Base-by-base conservation (phyloP, 148 eudicot species). In the Limonium bicolor region DNA sequence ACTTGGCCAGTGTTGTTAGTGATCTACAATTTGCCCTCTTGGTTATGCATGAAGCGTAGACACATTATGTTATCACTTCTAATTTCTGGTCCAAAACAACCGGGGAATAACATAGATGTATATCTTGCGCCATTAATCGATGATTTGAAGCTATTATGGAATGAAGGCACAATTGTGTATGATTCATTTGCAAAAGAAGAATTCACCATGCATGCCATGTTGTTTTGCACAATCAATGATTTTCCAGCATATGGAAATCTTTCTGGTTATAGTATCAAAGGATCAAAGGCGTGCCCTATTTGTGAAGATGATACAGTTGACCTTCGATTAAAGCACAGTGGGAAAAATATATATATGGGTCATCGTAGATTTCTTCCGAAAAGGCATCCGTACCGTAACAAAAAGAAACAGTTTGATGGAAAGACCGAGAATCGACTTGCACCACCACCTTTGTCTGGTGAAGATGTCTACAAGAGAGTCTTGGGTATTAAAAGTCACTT, bases 1-100 rank as follows among this genome's bases (percentile, higher is more conserved):
- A 29, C 38, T 0, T 68, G 68, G 65, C 64, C 45, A 0, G 24
- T 64, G 2, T 12, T 63, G 2, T 20, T 69, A 7, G 10, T 42
- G 5, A 32, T 28, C 1, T 55, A 55, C 28, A 69, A 62, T 15
- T 26, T 68, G 2, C 47, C 65, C 2, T 41, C 64, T 4, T 26
- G 20, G 45, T 27, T 68, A 21, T 47, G 59, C 39, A 56, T 64
- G 63, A 55, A 64, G 22, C 36, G 60, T 17, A 54, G 36, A 20
- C 59, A 31, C 27, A 54, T 63, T 5, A 48, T 68, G 32, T 20
- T 63, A 28, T 10, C 63, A 3, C 20, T 56, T 11, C 8, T 63
- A 0, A 57, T 56, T 35, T 36, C 58, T 7, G 42, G 62, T 2
- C 63, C 53, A 4, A 15, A 16, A 2, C 23, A 43, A 2, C 48